Conservation (phyloP, 140 eudicot genomes). For the Eryngium alpinum region DNA sequence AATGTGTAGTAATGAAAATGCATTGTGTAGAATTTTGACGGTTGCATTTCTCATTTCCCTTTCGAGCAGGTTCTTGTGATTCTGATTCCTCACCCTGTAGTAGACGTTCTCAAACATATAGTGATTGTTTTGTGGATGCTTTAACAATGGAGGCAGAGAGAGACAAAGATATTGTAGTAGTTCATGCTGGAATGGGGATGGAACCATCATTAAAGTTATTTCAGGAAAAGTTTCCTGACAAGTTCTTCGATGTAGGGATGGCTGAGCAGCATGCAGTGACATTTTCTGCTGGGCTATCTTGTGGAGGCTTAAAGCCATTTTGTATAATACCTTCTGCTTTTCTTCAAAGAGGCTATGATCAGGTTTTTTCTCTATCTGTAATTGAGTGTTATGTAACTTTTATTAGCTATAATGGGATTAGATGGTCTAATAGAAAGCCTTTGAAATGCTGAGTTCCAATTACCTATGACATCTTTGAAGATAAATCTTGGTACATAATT, state of each 20-base stretch:
- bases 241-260: constrained; percentile 84
- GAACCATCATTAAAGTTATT: constrained; percentile 56
- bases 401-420: not conserved
- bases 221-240: constrained; percentile 54
- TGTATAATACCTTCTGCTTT: constrained; percentile 92
- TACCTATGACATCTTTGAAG: not conserved
- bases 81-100: constrained; percentile 31
- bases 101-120: constrained; percentile 42
- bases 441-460: not conserved
- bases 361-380: constrained; percentile 36
- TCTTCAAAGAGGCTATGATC: constrained; percentile 93
- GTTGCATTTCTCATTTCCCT: constrained; percentile 7
- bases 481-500: not conserved
- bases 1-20: not conserved
- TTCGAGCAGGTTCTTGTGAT: constrained; percentile 42
- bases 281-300: constrained; percentile 82
- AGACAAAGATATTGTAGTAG: constrained; percentile 79
- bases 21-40: not conserved
- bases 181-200: constrained; percentile 86
- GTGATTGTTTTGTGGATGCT: constrained; percentile 65
- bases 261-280: constrained; percentile 98
- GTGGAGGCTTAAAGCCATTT: constrained; percentile 91
- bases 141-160: constrained; percentile 56
- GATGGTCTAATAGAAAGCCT: not conserved
- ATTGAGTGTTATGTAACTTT: not conserved